phyloP scores from a whole-genome alignment of 257 asterid genomes.

The Lycium barbarum region DNA sequence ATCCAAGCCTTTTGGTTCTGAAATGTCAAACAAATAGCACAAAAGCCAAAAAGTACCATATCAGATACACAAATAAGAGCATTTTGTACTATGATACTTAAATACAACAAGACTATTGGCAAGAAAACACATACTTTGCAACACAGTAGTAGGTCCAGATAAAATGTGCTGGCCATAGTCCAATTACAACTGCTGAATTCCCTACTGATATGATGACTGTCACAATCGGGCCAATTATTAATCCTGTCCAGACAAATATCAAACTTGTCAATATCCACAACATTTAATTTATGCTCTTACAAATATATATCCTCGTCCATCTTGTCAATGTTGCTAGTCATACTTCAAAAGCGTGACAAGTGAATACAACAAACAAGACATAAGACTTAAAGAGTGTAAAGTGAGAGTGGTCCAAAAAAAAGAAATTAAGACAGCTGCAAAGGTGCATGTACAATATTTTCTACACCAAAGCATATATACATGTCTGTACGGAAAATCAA shows the following conservation, averaged over 20 bases:
- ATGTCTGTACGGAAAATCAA: background rate
- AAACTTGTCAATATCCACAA: conserved; percentile 22
- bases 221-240: conserved; percentile 62
- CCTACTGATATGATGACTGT: conserved; percentile 55
- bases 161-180: conserved; percentile 90
- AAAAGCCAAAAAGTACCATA: background rate
- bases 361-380: background rate
- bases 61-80: background rate
- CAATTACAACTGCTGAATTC: conserved; percentile 77
- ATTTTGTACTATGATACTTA: background rate
- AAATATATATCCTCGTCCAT: background rate
- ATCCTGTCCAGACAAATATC: conserved; percentile 57
- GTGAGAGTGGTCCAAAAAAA: background rate
- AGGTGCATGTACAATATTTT: background rate
- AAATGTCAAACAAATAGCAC: conserved; percentile 16
- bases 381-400: background rate
- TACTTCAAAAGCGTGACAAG: conserved; percentile 5
- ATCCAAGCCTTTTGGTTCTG: conserved; percentile 82
- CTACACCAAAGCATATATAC: background rate
- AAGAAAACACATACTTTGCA: conserved; percentile 53
- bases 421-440: background rate
- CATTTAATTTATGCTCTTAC: background rate
- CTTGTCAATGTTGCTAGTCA: background rate
- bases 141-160: conserved; percentile 85
- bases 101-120: background rate